A percentile compares a stretch with the other conserved stretches of the same genome.
Evolutionary conservation across 768 basidiomycete species (phyloP).

Genomic region (Tylopilus balloui): DNA sequence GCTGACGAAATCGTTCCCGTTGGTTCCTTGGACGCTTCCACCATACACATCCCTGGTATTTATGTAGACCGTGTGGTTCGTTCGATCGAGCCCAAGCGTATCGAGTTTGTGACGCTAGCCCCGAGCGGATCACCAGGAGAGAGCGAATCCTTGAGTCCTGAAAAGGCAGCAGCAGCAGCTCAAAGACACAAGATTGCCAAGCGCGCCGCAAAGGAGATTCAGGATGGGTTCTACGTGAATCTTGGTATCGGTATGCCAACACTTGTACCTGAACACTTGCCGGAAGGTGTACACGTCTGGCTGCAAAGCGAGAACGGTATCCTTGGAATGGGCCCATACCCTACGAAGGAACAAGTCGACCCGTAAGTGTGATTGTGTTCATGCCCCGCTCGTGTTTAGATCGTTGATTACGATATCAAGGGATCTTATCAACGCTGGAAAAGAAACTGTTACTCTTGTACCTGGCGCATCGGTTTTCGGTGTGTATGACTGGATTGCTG

Average conservation of each 20-base stretch:
- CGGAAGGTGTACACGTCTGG: conserved; percentile 76
- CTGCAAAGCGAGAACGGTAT: conserved; percentile 90
- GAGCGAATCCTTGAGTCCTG: conserved; percentile 36
- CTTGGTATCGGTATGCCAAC: conserved; percentile 92
- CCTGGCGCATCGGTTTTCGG: conserved; percentile 92
- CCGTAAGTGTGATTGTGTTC: conserved; percentile 50
- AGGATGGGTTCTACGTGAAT: conserved; percentile 85
- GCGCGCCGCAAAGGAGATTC: conserved; percentile 85
- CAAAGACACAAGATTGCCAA: conserved; percentile 73
- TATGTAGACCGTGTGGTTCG: conserved; percentile 87
- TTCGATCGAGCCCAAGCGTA: conserved; percentile 69
- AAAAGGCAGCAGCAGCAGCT: conserved; percentile 49
- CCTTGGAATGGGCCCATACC: conserved; percentile 88
- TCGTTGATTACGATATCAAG: conserved; percentile 34
- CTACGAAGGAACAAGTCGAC: conserved; percentile 72
- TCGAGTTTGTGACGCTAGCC: conserved; percentile 73
- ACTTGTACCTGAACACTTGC: conserved; percentile 75
- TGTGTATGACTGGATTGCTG: conserved; percentile 31
- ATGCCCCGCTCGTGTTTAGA: not conserved
- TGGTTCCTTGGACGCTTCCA: conserved; percentile 75
- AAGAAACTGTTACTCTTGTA: conserved; percentile 89
- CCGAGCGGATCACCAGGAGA: conserved; percentile 34
- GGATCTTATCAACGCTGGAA: conserved; percentile 92
- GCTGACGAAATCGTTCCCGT: conserved; percentile 87
- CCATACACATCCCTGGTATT: conserved; percentile 78